phyloP scores from a whole-genome alignment of 2,329 filamentous ascomycete genomes.

The Leptoxyphium fumago region DNA sequence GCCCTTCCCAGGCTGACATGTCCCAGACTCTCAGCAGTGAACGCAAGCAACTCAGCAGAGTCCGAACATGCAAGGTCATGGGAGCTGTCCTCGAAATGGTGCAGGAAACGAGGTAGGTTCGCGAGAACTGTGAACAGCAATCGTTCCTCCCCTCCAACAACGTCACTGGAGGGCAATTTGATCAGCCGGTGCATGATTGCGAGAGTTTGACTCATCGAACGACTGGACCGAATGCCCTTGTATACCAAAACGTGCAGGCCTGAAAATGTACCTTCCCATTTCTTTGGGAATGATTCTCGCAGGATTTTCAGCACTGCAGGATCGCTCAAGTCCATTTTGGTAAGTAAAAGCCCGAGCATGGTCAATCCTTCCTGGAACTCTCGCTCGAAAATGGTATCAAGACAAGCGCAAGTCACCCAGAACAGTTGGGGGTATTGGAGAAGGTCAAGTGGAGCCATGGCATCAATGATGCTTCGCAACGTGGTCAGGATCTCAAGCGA shows the following conservation, averaged over 20 bases:
- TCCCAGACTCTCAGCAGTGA: slow-evolving; percentile 59
- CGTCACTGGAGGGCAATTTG: slow-evolving; percentile 58
- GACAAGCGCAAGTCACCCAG: slow-evolving; percentile 92
- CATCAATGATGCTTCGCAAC: slow-evolving; percentile 76
- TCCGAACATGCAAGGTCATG: slow-evolving; percentile 42
- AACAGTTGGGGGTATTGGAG: slow-evolving; percentile 89
- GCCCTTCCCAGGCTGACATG: slow-evolving; percentile 52
- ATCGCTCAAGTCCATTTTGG: slow-evolving; percentile 67
- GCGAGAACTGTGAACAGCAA: slow-evolving; percentile 77
- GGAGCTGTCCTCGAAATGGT: slow-evolving; percentile 54
- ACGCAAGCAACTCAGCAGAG: slow-evolving; percentile 54
- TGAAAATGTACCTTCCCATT: slow-evolving; percentile 81
- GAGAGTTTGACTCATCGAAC: slow-evolving; percentile 65
- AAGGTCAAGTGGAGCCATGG: slow-evolving; percentile 64
- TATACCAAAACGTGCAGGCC: slow-evolving; percentile 76
- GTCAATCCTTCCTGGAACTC: slow-evolving; percentile 85
- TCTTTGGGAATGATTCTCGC: slow-evolving; percentile 62
- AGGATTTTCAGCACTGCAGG: slow-evolving; percentile 54
- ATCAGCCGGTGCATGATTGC: slow-evolving; percentile 65
- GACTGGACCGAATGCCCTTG: slow-evolving; percentile 79
- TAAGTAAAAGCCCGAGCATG: slow-evolving; percentile 77
- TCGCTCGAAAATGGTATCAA: slow-evolving; percentile 91
- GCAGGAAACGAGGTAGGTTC: slow-evolving; percentile 77
- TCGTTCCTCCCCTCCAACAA: slow-evolving; percentile 70
- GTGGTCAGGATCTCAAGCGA: slow-evolving; percentile 97